These are phyloP conservation scores for Trichoderma lentiforme DNA, from an alignment of 2,329 filamentous ascomycete species.

Conservation along the genomic window DNA sequence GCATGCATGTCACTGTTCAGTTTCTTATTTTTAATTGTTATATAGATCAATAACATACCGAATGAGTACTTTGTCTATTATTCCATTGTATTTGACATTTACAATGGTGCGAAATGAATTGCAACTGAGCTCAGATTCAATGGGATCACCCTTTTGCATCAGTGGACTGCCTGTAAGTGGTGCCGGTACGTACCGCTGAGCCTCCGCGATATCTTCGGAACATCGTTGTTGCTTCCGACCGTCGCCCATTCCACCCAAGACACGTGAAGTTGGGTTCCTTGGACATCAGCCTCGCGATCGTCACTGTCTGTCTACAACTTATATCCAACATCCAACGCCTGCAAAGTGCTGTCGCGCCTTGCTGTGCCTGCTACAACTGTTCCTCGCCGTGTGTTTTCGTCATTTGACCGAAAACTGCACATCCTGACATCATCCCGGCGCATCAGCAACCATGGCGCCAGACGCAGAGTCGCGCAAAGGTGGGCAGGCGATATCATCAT, in stretches of 20 bases:
- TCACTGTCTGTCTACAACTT: not conserved
- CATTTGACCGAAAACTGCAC: not conserved
- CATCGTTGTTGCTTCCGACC: slow-evolving; percentile 10
- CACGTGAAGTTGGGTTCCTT: slow-evolving; percentile 16
- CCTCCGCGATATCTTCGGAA: not conserved
- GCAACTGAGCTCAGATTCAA: not conserved
- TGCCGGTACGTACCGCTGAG: not conserved
- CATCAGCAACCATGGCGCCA: slow-evolving; percentile 21
- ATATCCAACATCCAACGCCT: not conserved
- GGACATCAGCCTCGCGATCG: slow-evolving; percentile 15
- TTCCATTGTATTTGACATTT: not conserved
- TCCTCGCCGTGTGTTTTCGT: not conserved
- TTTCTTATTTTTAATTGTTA: not conserved
- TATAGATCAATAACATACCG: not conserved
- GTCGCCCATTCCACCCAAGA: not conserved
- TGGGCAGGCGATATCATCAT: slow-evolving; percentile 20
- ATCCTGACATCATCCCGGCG: not conserved
- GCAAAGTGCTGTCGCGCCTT: not conserved
- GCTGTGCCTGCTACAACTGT: not conserved
- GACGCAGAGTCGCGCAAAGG: slow-evolving; percentile 30
- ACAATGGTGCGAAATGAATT: not conserved
- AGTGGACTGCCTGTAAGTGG: not conserved
- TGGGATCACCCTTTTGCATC: not conserved
- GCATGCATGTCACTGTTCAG: not conserved
- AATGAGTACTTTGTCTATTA: not conserved